Evolutionary conservation across 768 basidiomycete genomes (phyloP), one percentile per base, ranked within the genome.

Genomic region (Boletellus emodensis): DNA sequence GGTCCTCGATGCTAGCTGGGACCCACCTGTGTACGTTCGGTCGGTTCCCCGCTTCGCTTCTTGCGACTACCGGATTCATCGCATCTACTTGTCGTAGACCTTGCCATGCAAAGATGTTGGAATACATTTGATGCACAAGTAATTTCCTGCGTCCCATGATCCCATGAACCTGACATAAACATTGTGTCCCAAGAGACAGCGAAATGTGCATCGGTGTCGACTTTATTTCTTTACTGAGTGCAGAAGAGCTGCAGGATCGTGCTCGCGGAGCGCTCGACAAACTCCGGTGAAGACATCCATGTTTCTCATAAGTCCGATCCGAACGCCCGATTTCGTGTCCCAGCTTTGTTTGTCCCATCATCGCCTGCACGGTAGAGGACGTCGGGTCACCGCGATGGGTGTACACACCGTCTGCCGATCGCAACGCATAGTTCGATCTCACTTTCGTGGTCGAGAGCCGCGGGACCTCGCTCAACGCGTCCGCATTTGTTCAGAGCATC

Each of bases 371-470:
- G 4, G 26, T 46, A 35, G 56, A 61, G 30, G 50, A 49, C 12
- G 7, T 32, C 20, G 24, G 10, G 11, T 54, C 60, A 22, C 59
- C 60, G 15, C 50, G 43, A 45, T 61, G 52, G 55, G 40, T 62
- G 12, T 64, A 66, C 33, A 52, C 45, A 18, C 59, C 64, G 14
- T 64, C 52, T 24, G 45, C 49, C 18, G 60, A 59, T 42, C 56
- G 63, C 13, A 35, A 59, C 30, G 48, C 45, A 9, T 64, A 64
- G 64, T 56, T 61, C 33, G 10, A 66, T 38, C 41, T 61, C 18
- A 50, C 59, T 6, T 34, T 66, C 38, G 49, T 30, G 9, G 45
- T 57, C 6, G 52, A 64, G 34, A 48, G 58, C 6, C 53, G 49
- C 36, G 60, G 55, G 13, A 1, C 18, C 7, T 51, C 54, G 26